A percentile compares a stretch with the other conserved stretches of the same genome.
Conservation (phyloP, 2,329 filamentous ascomycete species). For the Oidium heveae region DNA sequence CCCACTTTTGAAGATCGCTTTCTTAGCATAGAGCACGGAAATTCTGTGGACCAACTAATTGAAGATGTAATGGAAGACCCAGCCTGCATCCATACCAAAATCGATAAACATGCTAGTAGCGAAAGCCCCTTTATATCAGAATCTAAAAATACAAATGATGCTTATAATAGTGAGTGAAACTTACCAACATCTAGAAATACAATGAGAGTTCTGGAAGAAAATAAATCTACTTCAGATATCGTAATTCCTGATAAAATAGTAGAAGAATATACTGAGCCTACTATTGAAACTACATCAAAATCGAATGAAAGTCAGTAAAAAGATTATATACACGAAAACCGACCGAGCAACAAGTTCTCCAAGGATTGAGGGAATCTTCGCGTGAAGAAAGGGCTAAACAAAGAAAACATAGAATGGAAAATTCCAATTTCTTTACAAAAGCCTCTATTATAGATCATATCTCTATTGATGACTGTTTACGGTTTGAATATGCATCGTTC, state of each 20-base stretch:
- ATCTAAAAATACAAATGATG: background rate
- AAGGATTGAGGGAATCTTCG: background rate
- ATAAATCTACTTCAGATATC: no score
- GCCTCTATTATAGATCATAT: background rate
- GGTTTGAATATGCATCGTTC: background rate
- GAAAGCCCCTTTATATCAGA: background rate
- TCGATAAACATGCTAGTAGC: background rate
- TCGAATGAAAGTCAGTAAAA: background rate
- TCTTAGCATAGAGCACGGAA: background rate
- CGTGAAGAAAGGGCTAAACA: background rate
- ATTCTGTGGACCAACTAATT: background rate
- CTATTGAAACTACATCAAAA: background rate
- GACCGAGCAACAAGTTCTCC: background rate
- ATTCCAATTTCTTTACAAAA: background rate
- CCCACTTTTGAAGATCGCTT: slow-evolving; percentile 1
- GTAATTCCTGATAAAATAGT: background rate
- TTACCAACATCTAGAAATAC: background rate
- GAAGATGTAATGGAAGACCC: background rate
- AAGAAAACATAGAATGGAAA: background rate
- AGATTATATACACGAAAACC: background rate
- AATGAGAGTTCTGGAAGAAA: background rate
- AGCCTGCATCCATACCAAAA: background rate
- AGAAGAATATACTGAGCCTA: background rate
- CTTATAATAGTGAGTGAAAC: background rate
- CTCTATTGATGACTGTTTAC: background rate